Evolutionary conservation across 2,329 filamentous ascomycete genomes (phyloP), one percentile per base, ranked within the genome.

Genomic region (Penicillium sp.): DNA sequence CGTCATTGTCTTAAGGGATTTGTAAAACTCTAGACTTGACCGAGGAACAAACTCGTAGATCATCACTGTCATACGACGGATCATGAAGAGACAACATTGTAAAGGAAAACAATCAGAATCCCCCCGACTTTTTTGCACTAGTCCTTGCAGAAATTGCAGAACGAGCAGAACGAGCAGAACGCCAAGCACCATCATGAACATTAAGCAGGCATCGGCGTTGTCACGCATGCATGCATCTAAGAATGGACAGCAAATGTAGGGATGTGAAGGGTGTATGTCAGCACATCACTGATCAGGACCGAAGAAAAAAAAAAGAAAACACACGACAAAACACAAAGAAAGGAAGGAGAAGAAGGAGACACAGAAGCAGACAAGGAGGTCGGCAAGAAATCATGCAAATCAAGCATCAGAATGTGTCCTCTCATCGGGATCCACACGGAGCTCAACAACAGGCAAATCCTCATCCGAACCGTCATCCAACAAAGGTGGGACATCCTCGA

Each of bases 381-480:
- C 29, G 7, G 4, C 11, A 37, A 32, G 33, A 12, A 18, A 26
- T 36, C 39, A 24, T 7, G 9, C 25, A 9, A 18, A 39, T 48
- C 43, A 54, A 50, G 44, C 53, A 34, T 60, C 57, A 39, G 56
- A 57, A 43, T 55, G 40, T 26, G 58, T 54, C 28, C 56, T 55
- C 7, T 68, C 64, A 9, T 70, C 67, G 12, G 70, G 66, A 18
- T 59, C 60, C 36, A 72, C 64, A 38, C 58, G 65, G 32, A 73
- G 55, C 55, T 74, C 71, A 42, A 71, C 64, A 32, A 73, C 71
- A 3, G 71, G 67, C 18, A 70, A 57, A 4, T 71, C 66, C 27
- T 71, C 66, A 34, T 68, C 63, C 9, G 65, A 67, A 25, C 61
- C 66, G 12, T 59, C 63, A 26, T 65, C 61, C 44, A 60, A 53